Evolutionary conservation across 2,329 filamentous ascomycete genomes (phyloP).

Genomic region (Chaetomium olivaceum): DNA sequence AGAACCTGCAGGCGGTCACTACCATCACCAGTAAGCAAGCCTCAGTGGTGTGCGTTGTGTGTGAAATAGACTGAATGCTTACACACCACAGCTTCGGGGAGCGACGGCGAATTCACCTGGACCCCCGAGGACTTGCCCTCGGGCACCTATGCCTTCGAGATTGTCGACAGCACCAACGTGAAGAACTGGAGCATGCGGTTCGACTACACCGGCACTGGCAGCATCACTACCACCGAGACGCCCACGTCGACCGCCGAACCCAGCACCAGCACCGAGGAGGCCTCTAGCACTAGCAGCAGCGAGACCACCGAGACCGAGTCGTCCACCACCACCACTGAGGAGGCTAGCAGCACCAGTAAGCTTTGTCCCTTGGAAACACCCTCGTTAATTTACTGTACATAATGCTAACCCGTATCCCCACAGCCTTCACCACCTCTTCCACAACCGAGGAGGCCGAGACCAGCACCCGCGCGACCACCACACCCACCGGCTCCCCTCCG

Average conservation of each 20-base stretch:
- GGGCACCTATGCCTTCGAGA: conserved; percentile 50
- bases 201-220: conserved; percentile 29
- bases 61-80: neutral
- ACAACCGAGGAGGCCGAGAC: conserved; percentile 28
- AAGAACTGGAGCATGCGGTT: conserved; percentile 49
- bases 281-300: conserved; percentile 34
- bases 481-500: conserved; percentile 32
- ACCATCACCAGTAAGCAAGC: conserved; percentile 42
- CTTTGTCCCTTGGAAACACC: neutral
- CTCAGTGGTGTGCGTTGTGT: neutral
- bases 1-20: conserved; percentile 40
- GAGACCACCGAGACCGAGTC: conserved; percentile 10
- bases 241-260: conserved; percentile 26
- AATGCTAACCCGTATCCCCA: neutral
- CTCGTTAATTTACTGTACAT: neutral
- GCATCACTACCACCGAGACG: conserved; percentile 18
- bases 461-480: conserved; percentile 21
- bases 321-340: conserved; percentile 7
- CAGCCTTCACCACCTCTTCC: conserved; percentile 23
- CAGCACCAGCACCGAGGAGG: no score
- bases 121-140: conserved; percentile 41
- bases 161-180: conserved; percentile 41
- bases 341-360: conserved; percentile 21
- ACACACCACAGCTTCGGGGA: conserved; percentile 37
- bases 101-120: conserved; percentile 43